Base-by-base conservation (phyloP, 176 grass and related monocot genomes). In the Elaeis guineensis region DNA sequence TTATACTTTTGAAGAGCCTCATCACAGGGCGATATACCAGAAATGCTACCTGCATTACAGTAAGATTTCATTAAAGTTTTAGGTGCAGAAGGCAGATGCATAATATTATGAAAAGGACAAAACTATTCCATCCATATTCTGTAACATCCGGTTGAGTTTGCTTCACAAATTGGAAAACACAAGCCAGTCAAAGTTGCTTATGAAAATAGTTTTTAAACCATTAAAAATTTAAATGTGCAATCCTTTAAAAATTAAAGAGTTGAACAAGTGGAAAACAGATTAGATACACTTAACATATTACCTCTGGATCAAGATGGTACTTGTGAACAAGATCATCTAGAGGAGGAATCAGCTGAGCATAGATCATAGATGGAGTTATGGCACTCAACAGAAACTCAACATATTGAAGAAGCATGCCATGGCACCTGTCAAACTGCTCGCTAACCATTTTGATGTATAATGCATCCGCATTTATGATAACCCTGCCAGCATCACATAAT, bases 381-480 rank as follows among this genome's bases (percentile, higher is more conserved):
- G 85, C 85, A 78, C 76, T 89, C 22, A 69, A 98, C 64, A 98
- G 88, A 78, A 98, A 98, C 58, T 98, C 94, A 63, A 89, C 94
- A 78, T 89, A 98, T 49, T 93, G 94, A 73, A 98, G 85, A 57
- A 98, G 77, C 83, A 81, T 98, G 25, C 81, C 94, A 64, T 98
- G 94, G 65, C 87, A 92, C 72, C 88, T 92, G 74, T 98, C 94
- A 76, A 92, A 98, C 70, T 93, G 88, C 69, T 98, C 94, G 35
- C 94, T 98, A 51, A 98, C 79, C 94, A 98, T 93, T 83, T 98
- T 98, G 82, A 98, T 98, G 71, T 98, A 86, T 71, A 82, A 78
- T 17, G 94, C 94, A 85, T 89, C 79, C 6, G 87, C 84, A 55
- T 89, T 93, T 78, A 89, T 83, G 63, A 98, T 78, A 80, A 98